Evolutionary conservation across 2,329 filamentous ascomycete species (phyloP), one percentile per base, ranked within the genome.

Genomic region (Neobulgaria alba): DNA sequence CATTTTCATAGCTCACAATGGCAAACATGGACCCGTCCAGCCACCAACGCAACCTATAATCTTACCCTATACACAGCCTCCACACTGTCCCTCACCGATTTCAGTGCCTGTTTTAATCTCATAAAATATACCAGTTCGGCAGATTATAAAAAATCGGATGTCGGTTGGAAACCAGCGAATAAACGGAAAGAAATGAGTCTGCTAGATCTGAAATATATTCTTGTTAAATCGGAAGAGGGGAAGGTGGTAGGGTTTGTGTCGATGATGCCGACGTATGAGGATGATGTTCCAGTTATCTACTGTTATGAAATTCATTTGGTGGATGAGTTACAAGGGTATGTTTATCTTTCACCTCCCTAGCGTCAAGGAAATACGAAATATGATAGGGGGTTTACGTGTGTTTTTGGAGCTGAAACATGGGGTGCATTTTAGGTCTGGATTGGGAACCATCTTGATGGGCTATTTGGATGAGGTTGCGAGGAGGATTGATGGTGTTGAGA

Each of bases 301-400:
- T 80, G 84, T 59, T 90, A 88, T 58, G 84, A 90, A 62, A 76
- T 90, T 26, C 84, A 90, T 55, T 69, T 89, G 3, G 61, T 66
- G 29, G 62, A 68, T 1, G 61, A 66, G 1, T 57, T 83, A 3
- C 72, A 75, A 50, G 70, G 79, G 64, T 75, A 59, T 47, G 63
- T 30, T 8, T n/a, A 14, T 3, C 35, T 20, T 29, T 17, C 31
- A 15, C 14, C n/a, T 38, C 16, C 7, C 12, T 12, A 26, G 23
- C 23, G 7, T 26, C 12, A 26, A 26, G 23, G 23, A 17, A 19
- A 15, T 33, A 16, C 29, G n/a, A n/a, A n/a, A n/a, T n/a, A n/a
- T n/a, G n/a, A n/a, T n/a, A n/a, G n/a, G n/a, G n/a, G n/a, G 5
- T 38, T 21, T 33, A 8, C 18, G 10, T 10, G 16, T 40, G 26